Evolutionary conservation across 225 moss, liverwort and hornwort genomes (phyloP).

Genomic region (Asterella californica): DNA sequence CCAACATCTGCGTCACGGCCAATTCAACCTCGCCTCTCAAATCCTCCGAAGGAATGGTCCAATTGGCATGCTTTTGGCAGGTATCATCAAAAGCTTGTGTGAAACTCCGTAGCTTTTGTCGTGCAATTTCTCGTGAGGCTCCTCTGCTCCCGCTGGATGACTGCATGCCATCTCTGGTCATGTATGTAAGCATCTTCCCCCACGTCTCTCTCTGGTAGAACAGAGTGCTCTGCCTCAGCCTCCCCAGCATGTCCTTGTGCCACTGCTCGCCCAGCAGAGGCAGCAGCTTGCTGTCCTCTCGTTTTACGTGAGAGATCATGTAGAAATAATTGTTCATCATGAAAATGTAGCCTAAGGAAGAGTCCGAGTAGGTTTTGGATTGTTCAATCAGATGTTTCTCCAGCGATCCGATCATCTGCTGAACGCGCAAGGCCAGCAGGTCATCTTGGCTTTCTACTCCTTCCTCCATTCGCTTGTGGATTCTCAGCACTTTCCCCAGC

Average conservation of each 20-base stretch:
- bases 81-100: conserved; percentile 58
- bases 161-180: conserved; percentile 64
- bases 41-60: conserved; percentile 70
- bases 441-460: conserved; percentile 36
- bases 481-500: conserved; percentile 69
- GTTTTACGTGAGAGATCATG: conserved; percentile 63
- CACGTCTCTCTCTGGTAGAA: conserved; percentile 79
- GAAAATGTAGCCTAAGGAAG: conserved; percentile 67
- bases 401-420: conserved; percentile 59
- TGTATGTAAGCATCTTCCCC: conserved; percentile 55
- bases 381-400: conserved; percentile 59
- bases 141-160: conserved; percentile 61
- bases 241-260: conserved; percentile 50
- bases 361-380: conserved; percentile 51
- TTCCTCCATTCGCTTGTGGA: conserved; percentile 57
- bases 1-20: conserved; percentile 67
- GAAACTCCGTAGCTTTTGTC: conserved; percentile 64
- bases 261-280: conserved; percentile 67
- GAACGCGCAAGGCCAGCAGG: conserved; percentile 52
- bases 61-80: conserved; percentile 53
- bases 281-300: conserved; percentile 50
- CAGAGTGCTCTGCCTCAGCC: conserved; percentile 71
- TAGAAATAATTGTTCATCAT: conserved; percentile 86
- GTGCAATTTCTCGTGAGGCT: conserved; percentile 59
- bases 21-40: conserved; percentile 58